Evolutionary conservation across 179 eudicot genomes (phyloP), one percentile per base, ranked within the genome.

Genomic region (Spergularia azorica): DNA sequence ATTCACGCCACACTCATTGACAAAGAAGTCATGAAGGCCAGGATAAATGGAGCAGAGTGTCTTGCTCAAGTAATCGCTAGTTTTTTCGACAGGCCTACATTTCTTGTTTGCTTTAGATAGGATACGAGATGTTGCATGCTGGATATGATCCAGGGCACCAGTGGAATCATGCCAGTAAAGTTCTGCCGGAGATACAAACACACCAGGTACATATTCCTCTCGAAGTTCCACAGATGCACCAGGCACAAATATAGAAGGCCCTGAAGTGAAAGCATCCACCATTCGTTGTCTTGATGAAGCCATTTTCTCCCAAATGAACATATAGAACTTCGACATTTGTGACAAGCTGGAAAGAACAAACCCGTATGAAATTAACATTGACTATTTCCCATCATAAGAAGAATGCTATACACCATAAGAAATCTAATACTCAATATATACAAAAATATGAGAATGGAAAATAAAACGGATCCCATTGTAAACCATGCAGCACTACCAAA

Each of bases 121-220:
- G 48, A 43, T 43, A 43, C 8, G 48, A 43, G 48, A 43, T 43
- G 48, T 6, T 6, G 32, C 43, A 12, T 11, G 9, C 36, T 60
- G 63, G 63, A 60, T 60, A 59, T 3, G 81, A 76, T 85, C 86
- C 71, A 83, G 36, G 62, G 87, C 87, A 84, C 90, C 93, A 59
- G 90, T 86, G 13, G 79, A 70, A 80, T 95, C 98, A 77, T 84
- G 84, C 98, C 98, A 95, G 81, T 87, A 90, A 5, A 92, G 95
- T 63, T 90, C 94, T 52, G 75, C 78, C 54, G 92, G 92, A 79
- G 92, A 86, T 12, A 86, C 72, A 39, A 95, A 80, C 21, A 71
- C 73, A 75, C 98, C 98, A 79, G 86, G 48, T 56, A 86, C 91
- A 85, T 78, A 76, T 82, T 91, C 92, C 68, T 94, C 92, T 61